phyloP scores from a whole-genome alignment of 495 filamentous ascomycete species.

The Aspergillus cristatus region DNA sequence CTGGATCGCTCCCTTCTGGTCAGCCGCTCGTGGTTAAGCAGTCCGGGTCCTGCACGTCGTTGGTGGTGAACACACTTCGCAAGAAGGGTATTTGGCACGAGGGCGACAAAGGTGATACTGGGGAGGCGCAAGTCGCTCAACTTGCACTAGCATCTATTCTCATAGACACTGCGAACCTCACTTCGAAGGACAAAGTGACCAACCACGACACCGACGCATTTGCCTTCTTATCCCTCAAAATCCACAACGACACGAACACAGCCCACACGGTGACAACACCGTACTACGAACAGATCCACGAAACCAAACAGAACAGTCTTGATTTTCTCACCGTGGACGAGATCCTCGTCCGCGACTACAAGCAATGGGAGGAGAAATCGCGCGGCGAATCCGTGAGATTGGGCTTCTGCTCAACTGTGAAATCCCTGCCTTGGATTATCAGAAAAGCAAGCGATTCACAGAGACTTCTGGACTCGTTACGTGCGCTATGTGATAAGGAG shows the following conservation, averaged over 20 bases:
- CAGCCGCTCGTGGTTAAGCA: slow-evolving; percentile 56
- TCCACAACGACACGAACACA: slow-evolving; percentile 20
- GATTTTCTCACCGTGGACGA: slow-evolving; percentile 58
- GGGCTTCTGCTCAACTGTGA: slow-evolving; percentile 68
- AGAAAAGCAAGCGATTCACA: slow-evolving; percentile 37
- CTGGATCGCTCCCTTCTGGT: slow-evolving; percentile 4
- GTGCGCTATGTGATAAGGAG: slow-evolving; percentile 46
- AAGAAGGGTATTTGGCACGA: slow-evolving; percentile 43
- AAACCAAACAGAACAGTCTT: slow-evolving; percentile 63
- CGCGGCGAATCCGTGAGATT: slow-evolving; percentile 36
- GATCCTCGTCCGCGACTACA: slow-evolving; percentile 84
- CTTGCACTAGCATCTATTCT: slow-evolving; percentile 75
- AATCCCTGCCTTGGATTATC: slow-evolving; percentile 53
- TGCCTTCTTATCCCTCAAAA: slow-evolving; percentile 45
- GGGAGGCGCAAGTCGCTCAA: slow-evolving; percentile 54
- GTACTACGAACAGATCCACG: slow-evolving; percentile 55
- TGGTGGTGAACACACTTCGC: slow-evolving; percentile 57
- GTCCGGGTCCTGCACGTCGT: slow-evolving; percentile 69
- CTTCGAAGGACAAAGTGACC: slow-evolving; percentile 62
- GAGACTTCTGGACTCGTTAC: slow-evolving; percentile 40
- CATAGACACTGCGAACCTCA: slow-evolving; percentile 76
- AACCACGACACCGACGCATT: slow-evolving; percentile 56
- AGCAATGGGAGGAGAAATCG: slow-evolving; percentile 62
- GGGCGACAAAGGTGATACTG: slow-evolving; percentile 11
- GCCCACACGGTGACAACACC: slow-evolving; percentile 25